phyloP scores from a whole-genome alignment of 2,329 filamentous ascomycete genomes.

The Lachnellula cervina region DNA sequence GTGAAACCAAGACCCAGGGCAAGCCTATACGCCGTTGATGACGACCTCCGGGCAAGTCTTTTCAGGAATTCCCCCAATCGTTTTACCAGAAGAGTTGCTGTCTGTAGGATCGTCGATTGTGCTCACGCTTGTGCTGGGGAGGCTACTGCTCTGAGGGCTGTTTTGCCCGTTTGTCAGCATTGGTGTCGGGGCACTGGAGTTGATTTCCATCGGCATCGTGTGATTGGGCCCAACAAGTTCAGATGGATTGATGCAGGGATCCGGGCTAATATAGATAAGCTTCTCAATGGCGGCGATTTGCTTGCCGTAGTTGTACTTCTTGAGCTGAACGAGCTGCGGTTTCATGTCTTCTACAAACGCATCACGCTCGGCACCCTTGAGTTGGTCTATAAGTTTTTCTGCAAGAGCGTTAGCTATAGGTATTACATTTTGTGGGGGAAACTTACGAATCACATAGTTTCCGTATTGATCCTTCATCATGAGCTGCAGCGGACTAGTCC shows the following conservation, averaged over 20 bases:
- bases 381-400: slow-evolving; percentile 74
- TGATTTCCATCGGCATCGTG: slow-evolving; percentile 38
- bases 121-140: slow-evolving; percentile 59
- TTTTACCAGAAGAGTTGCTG: slow-evolving; percentile 19
- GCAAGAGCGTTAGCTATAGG: slow-evolving; percentile 9
- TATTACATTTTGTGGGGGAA: not conserved
- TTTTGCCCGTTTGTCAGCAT: slow-evolving; percentile 64
- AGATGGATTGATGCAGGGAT: slow-evolving; percentile 15
- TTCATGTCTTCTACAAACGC: slow-evolving; percentile 59
- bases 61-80: slow-evolving; percentile 13
- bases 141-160: slow-evolving; percentile 61
- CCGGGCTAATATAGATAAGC: slow-evolving; percentile 37
- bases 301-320: slow-evolving; percentile 60
- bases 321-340: slow-evolving; percentile 55
- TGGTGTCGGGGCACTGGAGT: slow-evolving; percentile 57
- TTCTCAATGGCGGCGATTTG: slow-evolving; percentile 62
- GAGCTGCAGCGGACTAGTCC: slow-evolving; percentile 63
- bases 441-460: slow-evolving; percentile 95
- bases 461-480: slow-evolving; percentile 89
- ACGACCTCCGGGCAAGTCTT: slow-evolving; percentile 25
- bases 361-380: slow-evolving; percentile 56
- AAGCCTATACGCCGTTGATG: slow-evolving; percentile 24
- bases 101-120: slow-evolving; percentile 32
- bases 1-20: slow-evolving; percentile 1
- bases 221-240: slow-evolving; percentile 24